Base-by-base conservation (phyloP, 2,329 filamentous ascomycete species). In the Ceratocystis colombiana region DNA sequence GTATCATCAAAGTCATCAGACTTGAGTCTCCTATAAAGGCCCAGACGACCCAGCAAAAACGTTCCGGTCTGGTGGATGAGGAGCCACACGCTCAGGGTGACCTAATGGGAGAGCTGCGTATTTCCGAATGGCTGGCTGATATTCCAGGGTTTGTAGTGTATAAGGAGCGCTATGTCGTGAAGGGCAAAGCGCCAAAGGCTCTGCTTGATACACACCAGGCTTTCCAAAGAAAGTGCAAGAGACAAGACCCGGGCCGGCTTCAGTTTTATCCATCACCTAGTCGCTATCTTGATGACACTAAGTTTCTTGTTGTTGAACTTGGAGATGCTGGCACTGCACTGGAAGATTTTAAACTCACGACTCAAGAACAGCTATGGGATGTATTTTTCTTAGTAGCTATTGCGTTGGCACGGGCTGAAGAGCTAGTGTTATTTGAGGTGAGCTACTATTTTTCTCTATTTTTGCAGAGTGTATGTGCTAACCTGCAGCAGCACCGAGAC, bases 131-230 rank as follows among this genome's bases (percentile, higher is more conserved):
- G 76, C 75, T 87, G 20, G 82, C 84, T 20, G 83, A 84, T 68
- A 81, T 87, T 12, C 84, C 84, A 0, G 84, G 84, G 0, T 87
- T 86, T 68, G 83, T 86, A 41, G 78, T 84, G 20, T 87, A 86
- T 75, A 87, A 87, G 73, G 83, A 85, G 71, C 77, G 82, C 6
- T 85, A 86, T 67, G 74, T 86, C 37, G 81, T 86, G 1, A 75
- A 79, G 70, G 84, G 84, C 0, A 81, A 79, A 68, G 77, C 82
- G 0, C 79, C 82, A 3, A 77, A 76, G 62, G 76, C 77, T 17
- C 73, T 87, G 33, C 75, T 84, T 1, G 79, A 84, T 69, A 85
- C 84, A n/a, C 84, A 85, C 68, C 82, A 84, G 70, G 71, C 73
- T 2, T 85, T 84, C 65, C 81, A 84, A 48, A 78, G 78, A 68